Percentiles rank a stretch among this genome's conserved stretches.
Evolutionary conservation across 768 basidiomycete genomes (phyloP).

Genomic region (Mycena crocata): DNA sequence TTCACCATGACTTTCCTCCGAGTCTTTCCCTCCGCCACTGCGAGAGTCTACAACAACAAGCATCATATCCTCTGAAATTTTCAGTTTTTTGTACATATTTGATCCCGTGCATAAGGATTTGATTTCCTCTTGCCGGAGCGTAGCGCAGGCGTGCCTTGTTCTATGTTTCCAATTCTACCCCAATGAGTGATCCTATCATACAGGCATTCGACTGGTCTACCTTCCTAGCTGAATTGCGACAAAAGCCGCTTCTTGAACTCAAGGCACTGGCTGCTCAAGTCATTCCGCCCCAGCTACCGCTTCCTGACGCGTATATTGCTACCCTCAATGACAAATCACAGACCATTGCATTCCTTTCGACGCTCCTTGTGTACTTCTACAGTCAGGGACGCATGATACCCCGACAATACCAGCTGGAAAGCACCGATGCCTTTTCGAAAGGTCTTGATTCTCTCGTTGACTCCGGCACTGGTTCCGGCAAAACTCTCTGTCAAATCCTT

Average conservation of each 20-base stretch:
- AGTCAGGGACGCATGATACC: conserved; percentile 30
- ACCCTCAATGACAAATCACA: neutral
- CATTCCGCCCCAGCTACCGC: neutral
- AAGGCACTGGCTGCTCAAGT: neutral
- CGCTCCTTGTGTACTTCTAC: conserved; percentile 16
- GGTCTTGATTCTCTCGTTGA: conserved; percentile 36
- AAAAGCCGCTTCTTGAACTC: neutral
- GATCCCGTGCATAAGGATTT: too few species aligned
- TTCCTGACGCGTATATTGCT: conserved; percentile 11
- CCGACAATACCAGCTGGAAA: conserved; percentile 39
- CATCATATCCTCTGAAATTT: too few species aligned
- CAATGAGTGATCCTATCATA: neutral
- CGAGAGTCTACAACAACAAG: too few species aligned
- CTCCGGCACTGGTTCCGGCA: too few species aligned
- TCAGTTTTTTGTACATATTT: too few species aligned
- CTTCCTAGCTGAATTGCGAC: neutral
- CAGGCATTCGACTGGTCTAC: too few species aligned
- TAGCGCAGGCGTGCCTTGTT: too few species aligned
- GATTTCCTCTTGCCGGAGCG: too few species aligned
- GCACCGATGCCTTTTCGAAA: conserved; percentile 31
- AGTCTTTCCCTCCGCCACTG: too few species aligned
- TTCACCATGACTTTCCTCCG: too few species aligned
- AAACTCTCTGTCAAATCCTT: too few species aligned
- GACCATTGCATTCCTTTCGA: conserved; percentile 14
- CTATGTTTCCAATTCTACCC: conserved; percentile 1